Conservation (phyloP, 192 early-diverging fungal genomes). For the Backusella mclennaniae region DNA sequence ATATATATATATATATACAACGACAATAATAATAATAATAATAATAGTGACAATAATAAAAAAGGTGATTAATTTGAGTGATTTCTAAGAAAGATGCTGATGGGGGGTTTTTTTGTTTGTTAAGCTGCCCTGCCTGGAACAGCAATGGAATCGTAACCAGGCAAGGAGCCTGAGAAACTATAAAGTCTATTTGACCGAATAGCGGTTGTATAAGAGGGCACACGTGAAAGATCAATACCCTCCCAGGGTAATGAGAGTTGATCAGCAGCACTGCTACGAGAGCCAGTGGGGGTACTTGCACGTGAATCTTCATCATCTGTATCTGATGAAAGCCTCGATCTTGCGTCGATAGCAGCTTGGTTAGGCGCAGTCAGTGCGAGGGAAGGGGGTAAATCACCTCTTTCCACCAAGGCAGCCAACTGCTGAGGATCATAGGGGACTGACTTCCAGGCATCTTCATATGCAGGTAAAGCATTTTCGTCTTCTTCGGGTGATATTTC, state of each 20-base stretch:
- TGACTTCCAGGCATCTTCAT: conserved; percentile 34
- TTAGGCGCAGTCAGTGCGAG: conserved; percentile 21
- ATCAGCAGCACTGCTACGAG: not conserved
- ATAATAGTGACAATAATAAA: not conserved
- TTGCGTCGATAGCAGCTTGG: conserved; percentile 21
- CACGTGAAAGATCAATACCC: conserved; percentile 31
- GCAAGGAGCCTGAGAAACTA: conserved; percentile 24
- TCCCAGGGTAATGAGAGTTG: conserved; percentile 17
- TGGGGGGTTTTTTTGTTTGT: not conserved
- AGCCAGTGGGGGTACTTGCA: not conserved
- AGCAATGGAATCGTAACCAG: conserved; percentile 28
- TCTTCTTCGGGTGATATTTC: conserved; percentile 26
- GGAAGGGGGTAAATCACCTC: conserved; percentile 24
- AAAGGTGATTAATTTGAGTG: not conserved
- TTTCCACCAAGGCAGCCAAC: conserved; percentile 14
- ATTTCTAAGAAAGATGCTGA: not conserved
- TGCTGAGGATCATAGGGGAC: conserved; percentile 29
- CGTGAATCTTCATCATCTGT: conserved; percentile 5
- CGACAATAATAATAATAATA: not conserved
- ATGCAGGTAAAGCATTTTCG: conserved; percentile 24
- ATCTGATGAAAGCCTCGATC: not conserved
- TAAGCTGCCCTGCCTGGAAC: conserved; percentile 21
- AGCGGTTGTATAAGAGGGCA: conserved; percentile 36
- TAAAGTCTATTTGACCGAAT: conserved; percentile 23
- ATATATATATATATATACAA: not conserved